Percentiles rank a stretch among this genome's conserved stretches.
Evolutionary conservation across 306 rosid genomes (phyloP).

Genomic region (Lathyrus oleraceus): DNA sequence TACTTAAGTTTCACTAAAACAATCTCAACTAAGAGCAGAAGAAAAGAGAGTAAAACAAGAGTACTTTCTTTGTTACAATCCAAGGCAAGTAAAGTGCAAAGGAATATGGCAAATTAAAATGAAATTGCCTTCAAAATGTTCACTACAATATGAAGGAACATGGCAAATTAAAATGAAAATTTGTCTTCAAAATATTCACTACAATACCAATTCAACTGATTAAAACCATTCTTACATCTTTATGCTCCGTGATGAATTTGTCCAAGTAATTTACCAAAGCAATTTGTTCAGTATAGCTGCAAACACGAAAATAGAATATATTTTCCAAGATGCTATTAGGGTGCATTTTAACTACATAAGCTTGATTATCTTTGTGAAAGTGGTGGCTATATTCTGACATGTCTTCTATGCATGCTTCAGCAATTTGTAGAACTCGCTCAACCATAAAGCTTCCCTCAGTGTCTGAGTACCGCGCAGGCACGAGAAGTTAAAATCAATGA

Average conservation of each 20-base stretch:
- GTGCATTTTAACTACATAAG: conserved; percentile 50
- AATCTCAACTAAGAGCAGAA: neutral
- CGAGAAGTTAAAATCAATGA: conserved; percentile 29
- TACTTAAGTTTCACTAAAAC: conserved; percentile 22
- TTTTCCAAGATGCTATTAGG: conserved; percentile 71
- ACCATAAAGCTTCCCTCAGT: conserved; percentile 98
- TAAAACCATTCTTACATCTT: conserved; percentile 63
- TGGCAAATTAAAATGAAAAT: neutral
- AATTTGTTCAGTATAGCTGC: conserved; percentile 94
- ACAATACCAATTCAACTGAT: conserved; percentile 1
- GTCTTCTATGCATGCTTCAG: conserved; percentile 83
- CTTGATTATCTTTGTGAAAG: conserved; percentile 52
- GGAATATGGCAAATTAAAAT: neutral
- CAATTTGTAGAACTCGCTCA: conserved; percentile 85
- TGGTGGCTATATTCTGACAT: conserved; percentile 56
- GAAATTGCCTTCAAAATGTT: neutral
- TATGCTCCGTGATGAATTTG: conserved; percentile 78
- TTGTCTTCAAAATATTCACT: neutral
- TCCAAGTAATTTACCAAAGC: conserved; percentile 81
- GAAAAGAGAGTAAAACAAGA: conserved; percentile 13
- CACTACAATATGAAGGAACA: conserved; percentile 4
- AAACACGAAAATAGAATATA: conserved; percentile 75
- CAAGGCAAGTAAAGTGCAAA: neutral
- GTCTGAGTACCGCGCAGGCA: conserved; percentile 53
- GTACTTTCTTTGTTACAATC: conserved; percentile 6